These are phyloP conservation scores for Calonectria leucothoes DNA, from an alignment of 2,329 filamentous ascomycete genomes.

Conservation along the genomic window DNA sequence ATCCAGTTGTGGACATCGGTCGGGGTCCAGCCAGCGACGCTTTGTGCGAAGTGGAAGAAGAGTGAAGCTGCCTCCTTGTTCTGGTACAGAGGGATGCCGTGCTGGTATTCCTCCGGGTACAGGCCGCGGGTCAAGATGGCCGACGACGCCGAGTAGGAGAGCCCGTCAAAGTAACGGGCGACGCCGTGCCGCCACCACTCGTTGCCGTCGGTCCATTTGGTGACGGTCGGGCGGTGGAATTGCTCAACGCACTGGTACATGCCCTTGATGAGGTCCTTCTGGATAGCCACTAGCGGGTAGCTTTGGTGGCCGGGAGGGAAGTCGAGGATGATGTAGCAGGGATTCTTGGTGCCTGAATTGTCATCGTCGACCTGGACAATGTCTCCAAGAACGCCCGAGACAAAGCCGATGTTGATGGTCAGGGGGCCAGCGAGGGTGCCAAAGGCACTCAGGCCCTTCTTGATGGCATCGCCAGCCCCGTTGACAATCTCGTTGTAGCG, in stretches of 20 bases:
- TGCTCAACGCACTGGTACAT: conserved; percentile 29
- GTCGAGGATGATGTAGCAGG: conserved; percentile 24
- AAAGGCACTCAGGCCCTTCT: conserved; percentile 17
- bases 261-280: conserved; percentile 23
- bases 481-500: conserved; percentile 27
- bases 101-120: not conserved
- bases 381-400: conserved; percentile 23
- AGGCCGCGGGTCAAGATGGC: not conserved
- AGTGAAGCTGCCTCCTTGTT: not conserved
- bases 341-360: conserved; percentile 16
- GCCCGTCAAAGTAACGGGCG: conserved; percentile 25
- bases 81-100: not conserved
- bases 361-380: conserved; percentile 25
- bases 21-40: conserved; percentile 20
- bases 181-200: conserved; percentile 22
- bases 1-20: conserved; percentile 23
- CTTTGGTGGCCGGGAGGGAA: conserved; percentile 7
- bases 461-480: conserved; percentile 20
- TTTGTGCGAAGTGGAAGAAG: conserved; percentile 26
- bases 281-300: conserved; percentile 17
- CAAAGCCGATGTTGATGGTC: conserved; percentile 25
- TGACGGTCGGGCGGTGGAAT: conserved; percentile 19
- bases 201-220: conserved; percentile 21
- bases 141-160: not conserved
- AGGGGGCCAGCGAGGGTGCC: conserved; percentile 15